Base-by-base conservation (phyloP, 2,329 filamentous ascomycete genomes). In the Colletotrichum sp. region DNA sequence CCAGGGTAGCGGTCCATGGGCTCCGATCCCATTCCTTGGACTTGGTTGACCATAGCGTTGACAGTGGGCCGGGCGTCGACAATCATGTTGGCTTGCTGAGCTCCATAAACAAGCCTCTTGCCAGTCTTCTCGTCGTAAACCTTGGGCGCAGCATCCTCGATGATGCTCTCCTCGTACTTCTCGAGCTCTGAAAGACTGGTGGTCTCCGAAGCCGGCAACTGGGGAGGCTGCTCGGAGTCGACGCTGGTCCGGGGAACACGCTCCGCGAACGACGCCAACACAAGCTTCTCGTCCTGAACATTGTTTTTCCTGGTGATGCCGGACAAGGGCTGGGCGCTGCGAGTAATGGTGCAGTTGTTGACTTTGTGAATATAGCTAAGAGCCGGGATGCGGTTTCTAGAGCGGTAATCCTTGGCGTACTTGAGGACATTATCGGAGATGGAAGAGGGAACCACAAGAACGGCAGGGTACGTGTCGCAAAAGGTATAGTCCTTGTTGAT, bases 361-460 rank as follows among this genome's bases (percentile, higher is more conserved):
- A 98, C 90, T 0, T 95, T 95, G 84, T 99, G 97, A n/a, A 98
- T 92, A 84, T 99, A 99, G 26, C 96, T 96, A 52, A 99, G 87
- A 5, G 93, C 94, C 3, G 97, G 97, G 84, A 99, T 96, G 76
- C 97, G 93, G 78, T 94, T 93, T 76, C 96, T 92, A 1, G 97
- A 99, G 68, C 97, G 94, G 85, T 98, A 99, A 77, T 93, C 92
- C 75, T 93, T 94, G 30, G 96, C 97, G 82, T 99, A 98, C 82
- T 98, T 98, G 66, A 99, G 91, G 64, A 96, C 96, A 82, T 97
- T 98, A 85, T 99, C 97, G n/a, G 96, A 99, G 79, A 99, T 98
- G 75, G 91, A 92, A 28, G 94, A 92, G 26, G 97, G 97, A 21
- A 99, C 96, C 13, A 94, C 94, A 28, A 99, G 89, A 63, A 98